phyloP scores from a whole-genome alignment of 192 early-diverging fungal genomes.

The Coemansia sp. region DNA sequence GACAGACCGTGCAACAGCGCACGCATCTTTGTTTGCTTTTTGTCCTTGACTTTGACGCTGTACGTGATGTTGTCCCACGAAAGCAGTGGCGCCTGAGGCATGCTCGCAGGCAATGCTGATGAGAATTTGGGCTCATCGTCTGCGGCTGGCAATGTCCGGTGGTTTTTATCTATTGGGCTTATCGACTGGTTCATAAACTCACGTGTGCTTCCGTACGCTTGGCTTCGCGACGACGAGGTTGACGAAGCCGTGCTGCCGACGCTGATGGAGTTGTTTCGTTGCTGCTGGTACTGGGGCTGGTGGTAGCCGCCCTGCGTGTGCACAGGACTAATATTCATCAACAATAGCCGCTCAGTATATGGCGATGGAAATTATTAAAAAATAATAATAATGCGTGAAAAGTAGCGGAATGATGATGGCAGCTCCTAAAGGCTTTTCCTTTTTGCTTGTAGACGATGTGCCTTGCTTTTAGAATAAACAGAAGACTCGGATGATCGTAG shows the following conservation, averaged over 20 bases:
- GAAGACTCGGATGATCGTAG: neutral
- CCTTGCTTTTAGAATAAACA: neutral
- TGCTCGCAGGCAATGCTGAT: slow-evolving; percentile 10
- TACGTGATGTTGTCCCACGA: slow-evolving; percentile 48
- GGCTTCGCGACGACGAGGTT: slow-evolving; percentile 21
- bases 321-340: neutral
- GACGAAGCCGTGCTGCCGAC: slow-evolving; percentile 5
- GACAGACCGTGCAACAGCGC: slow-evolving; percentile 66
- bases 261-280: neutral
- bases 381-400: no score
- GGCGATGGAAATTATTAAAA: no score
- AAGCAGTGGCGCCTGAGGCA: slow-evolving; percentile 30
- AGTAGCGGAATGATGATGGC: no score
- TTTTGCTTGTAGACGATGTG: no score
- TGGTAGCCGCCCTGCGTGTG: slow-evolving; percentile 6
- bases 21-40: slow-evolving; percentile 43
- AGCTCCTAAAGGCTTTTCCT: no score
- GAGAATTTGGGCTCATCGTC: slow-evolving; percentile 3
- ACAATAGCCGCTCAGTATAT: neutral
- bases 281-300: slow-evolving; percentile 18
- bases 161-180: slow-evolving; percentile 34
- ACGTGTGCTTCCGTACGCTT: slow-evolving; percentile 48
- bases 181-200: slow-evolving; percentile 51
- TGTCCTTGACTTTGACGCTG: slow-evolving; percentile 48
- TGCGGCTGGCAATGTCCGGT: slow-evolving; percentile 3